These are phyloP conservation scores for Alternaria dauci DNA, from an alignment of 2,329 filamentous ascomycete species.

Conservation along the genomic window DNA sequence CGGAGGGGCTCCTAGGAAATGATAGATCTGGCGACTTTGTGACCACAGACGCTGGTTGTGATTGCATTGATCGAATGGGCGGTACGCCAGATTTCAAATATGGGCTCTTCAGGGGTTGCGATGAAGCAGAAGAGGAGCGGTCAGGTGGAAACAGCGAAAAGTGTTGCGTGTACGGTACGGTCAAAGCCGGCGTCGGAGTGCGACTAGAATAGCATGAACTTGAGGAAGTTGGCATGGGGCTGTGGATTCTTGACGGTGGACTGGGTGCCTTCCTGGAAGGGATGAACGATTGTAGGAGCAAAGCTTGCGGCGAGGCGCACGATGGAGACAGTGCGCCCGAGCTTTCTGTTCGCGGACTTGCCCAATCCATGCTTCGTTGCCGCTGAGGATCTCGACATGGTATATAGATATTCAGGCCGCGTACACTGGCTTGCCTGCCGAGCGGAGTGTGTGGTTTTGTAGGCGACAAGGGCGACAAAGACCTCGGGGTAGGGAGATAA, in stretches of 20 bases:
- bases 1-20: not conserved
- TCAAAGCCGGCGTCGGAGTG: slow-evolving; percentile 10
- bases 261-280: slow-evolving; percentile 23
- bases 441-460: slow-evolving; percentile 23
- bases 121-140: not conserved
- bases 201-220: slow-evolving; percentile 18
- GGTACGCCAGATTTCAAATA: not conserved
- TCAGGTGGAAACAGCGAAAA: slow-evolving; percentile 21
- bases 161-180: slow-evolving; percentile 11
- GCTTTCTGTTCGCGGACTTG: slow-evolving; percentile 40
- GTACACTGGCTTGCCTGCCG: slow-evolving; percentile 28
- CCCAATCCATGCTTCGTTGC: slow-evolving; percentile 13
- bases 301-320: slow-evolving; percentile 31
- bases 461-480: slow-evolving; percentile 31
- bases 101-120: not conserved
- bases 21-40: not conserved
- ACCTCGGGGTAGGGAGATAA: slow-evolving; percentile 27
- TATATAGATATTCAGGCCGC: slow-evolving; percentile 36
- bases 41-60: not conserved
- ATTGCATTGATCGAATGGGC: slow-evolving; percentile 5
- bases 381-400: slow-evolving; percentile 18
- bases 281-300: slow-evolving; percentile 28
- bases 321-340: slow-evolving; percentile 38
- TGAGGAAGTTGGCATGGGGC: slow-evolving; percentile 8
- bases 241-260: slow-evolving; percentile 25